A percentile compares a stretch with the other conserved stretches of the same genome.
phyloP scores from a whole-genome alignment of 2,329 filamentous ascomycete genomes.

The Colletotrichum australisinense region DNA sequence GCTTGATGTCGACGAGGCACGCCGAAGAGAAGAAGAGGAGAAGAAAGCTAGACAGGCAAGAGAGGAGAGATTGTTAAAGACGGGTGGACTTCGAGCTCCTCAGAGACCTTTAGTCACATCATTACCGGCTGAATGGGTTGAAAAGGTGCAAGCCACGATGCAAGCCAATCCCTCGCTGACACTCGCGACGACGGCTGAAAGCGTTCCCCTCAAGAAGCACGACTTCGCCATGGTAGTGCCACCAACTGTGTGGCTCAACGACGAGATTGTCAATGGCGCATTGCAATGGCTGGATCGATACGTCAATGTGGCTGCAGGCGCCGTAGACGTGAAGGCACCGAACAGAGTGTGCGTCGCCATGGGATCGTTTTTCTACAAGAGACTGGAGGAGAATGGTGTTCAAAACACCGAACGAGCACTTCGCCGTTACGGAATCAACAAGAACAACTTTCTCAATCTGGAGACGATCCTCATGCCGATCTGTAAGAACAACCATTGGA shows the following conservation, averaged over 20 bases:
- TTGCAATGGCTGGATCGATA: slow-evolving; percentile 70
- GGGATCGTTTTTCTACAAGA: slow-evolving; percentile 74
- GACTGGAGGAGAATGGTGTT: slow-evolving; percentile 60
- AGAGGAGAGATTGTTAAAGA: slow-evolving; percentile 20
- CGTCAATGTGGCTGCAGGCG: slow-evolving; percentile 67
- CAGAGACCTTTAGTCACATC: slow-evolving; percentile 16
- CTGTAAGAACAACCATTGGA: slow-evolving; percentile 76
- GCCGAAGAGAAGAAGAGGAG: slow-evolving; percentile 28
- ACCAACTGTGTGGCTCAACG: slow-evolving; percentile 76
- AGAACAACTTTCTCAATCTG: slow-evolving; percentile 71
- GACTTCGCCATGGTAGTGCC: slow-evolving; percentile 74
- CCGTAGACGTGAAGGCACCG: slow-evolving; percentile 49
- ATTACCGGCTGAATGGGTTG: slow-evolving; percentile 21
- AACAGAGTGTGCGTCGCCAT: slow-evolving; percentile 71
- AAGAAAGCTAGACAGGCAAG: slow-evolving; percentile 10
- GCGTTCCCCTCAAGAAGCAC: slow-evolving; percentile 49
- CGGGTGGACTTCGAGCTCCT: slow-evolving; percentile 33
- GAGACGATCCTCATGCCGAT: slow-evolving; percentile 79
- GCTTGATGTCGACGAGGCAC: slow-evolving; percentile 29
- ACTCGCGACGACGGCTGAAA: slow-evolving; percentile 29
- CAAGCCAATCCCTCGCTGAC: slow-evolving; percentile 3
- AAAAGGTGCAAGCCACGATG: slow-evolving; percentile 9
- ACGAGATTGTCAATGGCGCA: slow-evolving; percentile 78
- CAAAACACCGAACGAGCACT: slow-evolving; percentile 64
- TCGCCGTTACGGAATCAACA: slow-evolving; percentile 65